These are phyloP conservation scores for Mollisia scopiformis DNA, from an alignment of 2,329 filamentous ascomycete species.

Conservation along the genomic window DNA sequence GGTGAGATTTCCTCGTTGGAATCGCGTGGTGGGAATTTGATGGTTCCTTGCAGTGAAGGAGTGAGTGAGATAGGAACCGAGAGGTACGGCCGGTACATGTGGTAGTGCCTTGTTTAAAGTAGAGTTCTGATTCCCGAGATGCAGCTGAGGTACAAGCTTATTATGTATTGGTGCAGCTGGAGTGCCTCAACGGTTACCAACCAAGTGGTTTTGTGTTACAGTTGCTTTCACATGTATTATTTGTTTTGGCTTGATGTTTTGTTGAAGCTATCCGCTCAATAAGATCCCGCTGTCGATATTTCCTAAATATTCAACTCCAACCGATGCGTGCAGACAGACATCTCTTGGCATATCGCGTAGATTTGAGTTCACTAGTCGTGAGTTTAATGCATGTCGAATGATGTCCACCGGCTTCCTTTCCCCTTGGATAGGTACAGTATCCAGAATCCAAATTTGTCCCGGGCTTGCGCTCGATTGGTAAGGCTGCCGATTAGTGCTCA, in stretches of 20 bases:
- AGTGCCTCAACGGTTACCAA: not conserved
- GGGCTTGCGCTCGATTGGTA: not conserved
- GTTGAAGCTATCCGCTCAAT: too few relatives aligned
- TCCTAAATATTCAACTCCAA: not conserved
- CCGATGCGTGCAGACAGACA: not conserved
- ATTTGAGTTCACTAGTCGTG: not conserved
- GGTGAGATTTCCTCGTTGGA: not conserved
- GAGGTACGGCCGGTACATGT: not conserved
- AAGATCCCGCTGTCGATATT: not conserved
- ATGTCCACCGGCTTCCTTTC: not conserved
- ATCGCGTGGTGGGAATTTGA: not conserved
- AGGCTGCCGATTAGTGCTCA: conserved; percentile 1
- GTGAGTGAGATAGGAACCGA: not conserved
- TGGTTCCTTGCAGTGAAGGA: not conserved
- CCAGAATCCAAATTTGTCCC: conserved; percentile 1
- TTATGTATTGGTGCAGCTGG: not conserved
- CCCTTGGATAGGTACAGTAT: too few relatives aligned
- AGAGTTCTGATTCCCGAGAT: not conserved
- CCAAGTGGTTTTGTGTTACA: not conserved
- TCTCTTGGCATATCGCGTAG: not conserved
- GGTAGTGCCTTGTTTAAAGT: not conserved
- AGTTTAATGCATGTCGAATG: not conserved
- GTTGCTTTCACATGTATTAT: not conserved
- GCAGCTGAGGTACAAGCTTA: not conserved
- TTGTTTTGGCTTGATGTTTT: too few relatives aligned